phyloP scores from a whole-genome alignment of 208 protist genomes.

The Leishmania mexicana region DNA sequence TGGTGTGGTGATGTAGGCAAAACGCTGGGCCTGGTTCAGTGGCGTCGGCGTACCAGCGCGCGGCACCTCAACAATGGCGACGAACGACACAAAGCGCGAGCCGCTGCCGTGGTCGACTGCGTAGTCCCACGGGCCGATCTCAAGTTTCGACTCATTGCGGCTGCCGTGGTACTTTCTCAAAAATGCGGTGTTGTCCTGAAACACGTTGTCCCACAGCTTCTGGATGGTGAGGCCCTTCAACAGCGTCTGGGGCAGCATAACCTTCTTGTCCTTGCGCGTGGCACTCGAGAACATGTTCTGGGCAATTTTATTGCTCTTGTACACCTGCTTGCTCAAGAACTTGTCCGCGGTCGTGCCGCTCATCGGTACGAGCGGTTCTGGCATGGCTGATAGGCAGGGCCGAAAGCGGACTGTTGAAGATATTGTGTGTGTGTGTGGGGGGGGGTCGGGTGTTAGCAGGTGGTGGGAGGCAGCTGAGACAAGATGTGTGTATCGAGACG shows the following conservation, averaged over 20 bases:
- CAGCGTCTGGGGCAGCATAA: conserved; percentile 55
- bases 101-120: conserved; percentile 72
- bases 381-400: conserved; percentile 18
- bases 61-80: conserved; percentile 69
- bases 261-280: conserved; percentile 69
- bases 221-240: conserved; percentile 78
- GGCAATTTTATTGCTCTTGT: conserved; percentile 48
- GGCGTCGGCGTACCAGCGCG: conserved; percentile 58
- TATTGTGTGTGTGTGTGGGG: neutral
- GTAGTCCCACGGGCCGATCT: conserved; percentile 71
- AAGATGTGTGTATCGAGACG: neutral
- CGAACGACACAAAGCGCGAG: conserved; percentile 64
- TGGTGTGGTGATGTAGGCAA: conserved; percentile 53
- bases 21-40: conserved; percentile 82
- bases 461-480: neutral
- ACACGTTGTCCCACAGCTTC: conserved; percentile 72
- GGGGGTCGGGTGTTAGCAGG: neutral
- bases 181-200: conserved; percentile 69
- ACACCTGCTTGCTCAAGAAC: conserved; percentile 64
- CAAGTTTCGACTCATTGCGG: conserved; percentile 68
- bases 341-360: conserved; percentile 50
- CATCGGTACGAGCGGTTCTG: conserved; percentile 43
- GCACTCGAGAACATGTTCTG: conserved; percentile 75
- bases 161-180: conserved; percentile 71
- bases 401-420: neutral